phyloP scores from a whole-genome alignment of 306 rosid genomes.

The Pterocarpus santalinus region DNA sequence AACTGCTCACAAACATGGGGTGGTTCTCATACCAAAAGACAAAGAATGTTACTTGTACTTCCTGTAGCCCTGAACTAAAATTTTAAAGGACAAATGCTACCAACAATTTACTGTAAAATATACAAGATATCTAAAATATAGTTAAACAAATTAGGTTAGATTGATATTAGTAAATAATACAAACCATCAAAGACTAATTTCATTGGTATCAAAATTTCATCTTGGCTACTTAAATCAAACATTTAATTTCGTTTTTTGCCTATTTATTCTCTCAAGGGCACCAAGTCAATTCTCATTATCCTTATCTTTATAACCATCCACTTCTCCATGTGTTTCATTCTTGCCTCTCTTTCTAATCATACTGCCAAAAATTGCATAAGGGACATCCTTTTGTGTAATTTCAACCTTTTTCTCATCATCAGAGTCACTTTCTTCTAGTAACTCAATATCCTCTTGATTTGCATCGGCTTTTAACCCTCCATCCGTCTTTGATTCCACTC shows the following conservation, averaged over 20 bases:
- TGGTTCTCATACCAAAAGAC: not conserved
- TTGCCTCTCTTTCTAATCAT: conserved; percentile 76
- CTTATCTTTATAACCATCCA: conserved; percentile 47
- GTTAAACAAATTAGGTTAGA: conserved; percentile 31
- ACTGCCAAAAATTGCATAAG: conserved; percentile 85
- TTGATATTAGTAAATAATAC: conserved; percentile 23
- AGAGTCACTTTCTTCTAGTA: conserved; percentile 84
- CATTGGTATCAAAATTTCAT: conserved; percentile 29
- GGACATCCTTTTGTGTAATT: conserved; percentile 88
- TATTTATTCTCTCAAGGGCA: conserved; percentile 91
- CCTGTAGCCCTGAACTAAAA: conserved; percentile 4
- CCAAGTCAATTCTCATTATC: conserved; percentile 77
- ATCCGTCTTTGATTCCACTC: conserved; percentile 72
- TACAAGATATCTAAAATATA: conserved; percentile 34
- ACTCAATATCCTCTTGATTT: conserved; percentile 78
- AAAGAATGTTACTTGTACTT: not conserved
- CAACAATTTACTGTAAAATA: conserved; percentile 31
- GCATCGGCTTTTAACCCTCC: conserved; percentile 55
- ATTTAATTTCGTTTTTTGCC: conserved; percentile 59
- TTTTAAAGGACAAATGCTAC: not conserved
- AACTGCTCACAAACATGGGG: not conserved
- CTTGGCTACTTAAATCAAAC: not conserved
- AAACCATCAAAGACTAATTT: conserved; percentile 31
- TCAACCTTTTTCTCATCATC: conserved; percentile 80
- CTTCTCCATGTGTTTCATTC: conserved; percentile 49